These are phyloP conservation scores for Gaeumannomyces sp. DNA, from an alignment of 2,329 filamentous ascomycete genomes.

Conservation along the genomic window DNA sequence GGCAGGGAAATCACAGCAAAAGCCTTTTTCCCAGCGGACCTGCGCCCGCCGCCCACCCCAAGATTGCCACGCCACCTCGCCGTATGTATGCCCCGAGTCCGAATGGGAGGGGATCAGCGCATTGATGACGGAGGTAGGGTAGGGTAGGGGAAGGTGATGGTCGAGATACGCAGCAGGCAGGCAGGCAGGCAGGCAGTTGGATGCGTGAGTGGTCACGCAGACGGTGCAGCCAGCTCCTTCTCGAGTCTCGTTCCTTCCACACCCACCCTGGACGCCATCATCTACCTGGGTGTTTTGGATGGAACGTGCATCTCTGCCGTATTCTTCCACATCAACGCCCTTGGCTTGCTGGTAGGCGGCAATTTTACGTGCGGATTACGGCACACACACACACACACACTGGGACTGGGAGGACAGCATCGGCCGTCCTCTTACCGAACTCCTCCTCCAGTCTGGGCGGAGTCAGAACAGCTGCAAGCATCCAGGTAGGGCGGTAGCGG, in stretches of 20 bases:
- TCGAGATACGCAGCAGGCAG: neutral
- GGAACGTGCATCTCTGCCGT: too few species aligned
- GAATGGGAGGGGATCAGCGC: neutral
- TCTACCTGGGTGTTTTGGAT: too few species aligned
- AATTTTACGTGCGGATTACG: neutral
- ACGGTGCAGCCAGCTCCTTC: too few species aligned
- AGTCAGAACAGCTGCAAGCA: too few species aligned
- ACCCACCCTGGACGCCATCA: neutral
- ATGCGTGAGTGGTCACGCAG: neutral
- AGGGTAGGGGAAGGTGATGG: neutral
- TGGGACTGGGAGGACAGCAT: too few species aligned
- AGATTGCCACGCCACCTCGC: too few species aligned
- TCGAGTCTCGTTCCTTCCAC: neutral
- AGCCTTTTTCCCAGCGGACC: neutral
- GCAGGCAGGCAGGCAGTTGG: neutral
- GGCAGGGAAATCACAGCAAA: neutral
- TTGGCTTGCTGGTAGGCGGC: too few species aligned
- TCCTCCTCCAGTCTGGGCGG: too few species aligned
- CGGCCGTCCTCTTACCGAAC: too few species aligned
- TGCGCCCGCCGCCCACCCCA: neutral
- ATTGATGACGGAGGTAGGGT: neutral
- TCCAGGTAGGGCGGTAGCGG: too few species aligned
- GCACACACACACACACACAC: neutral
- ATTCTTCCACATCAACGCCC: too few species aligned
- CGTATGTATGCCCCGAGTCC: too few species aligned